These are phyloP conservation scores for Hanseniaspora uvarum DNA, from an alignment of 1,139 yeast genomes.

Conservation along the genomic window DNA sequence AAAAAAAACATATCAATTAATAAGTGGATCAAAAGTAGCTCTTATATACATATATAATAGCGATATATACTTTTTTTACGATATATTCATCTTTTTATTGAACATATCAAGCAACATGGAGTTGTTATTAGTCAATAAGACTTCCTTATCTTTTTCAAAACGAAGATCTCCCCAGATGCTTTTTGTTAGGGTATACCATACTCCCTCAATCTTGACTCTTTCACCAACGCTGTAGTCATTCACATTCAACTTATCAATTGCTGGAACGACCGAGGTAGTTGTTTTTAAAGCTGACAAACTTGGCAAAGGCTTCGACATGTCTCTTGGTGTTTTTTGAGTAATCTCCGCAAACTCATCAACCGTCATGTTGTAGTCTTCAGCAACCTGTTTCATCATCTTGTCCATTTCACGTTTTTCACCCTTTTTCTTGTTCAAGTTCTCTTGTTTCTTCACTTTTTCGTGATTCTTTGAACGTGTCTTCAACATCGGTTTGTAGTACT, in stretches of 20 bases:
- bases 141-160: constrained; percentile 15
- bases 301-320: neutral
- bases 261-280: neutral
- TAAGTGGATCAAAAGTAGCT: too few species aligned
- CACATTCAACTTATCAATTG: constrained; percentile 1
- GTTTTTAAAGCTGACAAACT: neutral
- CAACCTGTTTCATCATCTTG: constrained; percentile 7
- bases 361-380: constrained; percentile 10
- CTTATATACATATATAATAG: too few species aligned
- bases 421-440: constrained; percentile 12
- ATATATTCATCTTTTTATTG: constrained; percentile 11
- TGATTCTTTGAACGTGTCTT: constrained; percentile 8
- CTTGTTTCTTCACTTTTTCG: constrained; percentile 12
- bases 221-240: constrained; percentile 11
- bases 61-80: neutral
- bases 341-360: constrained; percentile 1
- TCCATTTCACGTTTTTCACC: constrained; percentile 6
- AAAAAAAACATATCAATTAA: too few species aligned
- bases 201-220: constrained; percentile 5
- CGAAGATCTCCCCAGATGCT: constrained; percentile 13
- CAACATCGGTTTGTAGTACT: constrained; percentile 7
- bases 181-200: constrained; percentile 11
- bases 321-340: neutral
- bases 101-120: constrained; percentile 6
- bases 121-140: constrained; percentile 3